Percentiles rank a stretch among this genome's conserved stretches.
phyloP scores from a whole-genome alignment of 768 basidiomycete species.

The Lentinula guzmanii region DNA sequence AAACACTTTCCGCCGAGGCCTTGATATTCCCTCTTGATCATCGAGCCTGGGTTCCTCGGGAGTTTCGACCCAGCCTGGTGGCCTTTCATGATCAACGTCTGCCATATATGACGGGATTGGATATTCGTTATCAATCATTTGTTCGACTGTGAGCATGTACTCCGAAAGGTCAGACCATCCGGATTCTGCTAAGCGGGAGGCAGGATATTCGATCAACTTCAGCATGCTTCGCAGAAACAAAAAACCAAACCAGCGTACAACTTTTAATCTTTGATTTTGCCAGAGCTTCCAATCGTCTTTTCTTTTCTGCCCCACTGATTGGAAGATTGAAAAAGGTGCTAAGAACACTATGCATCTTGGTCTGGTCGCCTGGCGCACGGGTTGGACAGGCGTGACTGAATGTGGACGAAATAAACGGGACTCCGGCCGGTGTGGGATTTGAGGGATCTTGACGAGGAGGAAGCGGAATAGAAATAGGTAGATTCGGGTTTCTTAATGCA shows the following conservation, averaged over 20 bases:
- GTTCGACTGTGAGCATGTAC: conserved; percentile 71
- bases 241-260: conserved; percentile 25
- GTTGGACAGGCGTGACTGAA: conserved; percentile 95
- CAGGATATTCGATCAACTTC: neutral
- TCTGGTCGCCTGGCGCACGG: conserved; percentile 84
- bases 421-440: neutral
- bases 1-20: conserved; percentile 48
- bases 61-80: conserved; percentile 78
- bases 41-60: conserved; percentile 37
- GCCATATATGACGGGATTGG: conserved; percentile 83
- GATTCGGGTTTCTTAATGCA: conserved; percentile 50
- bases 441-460: conserved; percentile 10
- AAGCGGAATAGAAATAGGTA: conserved; percentile 45
- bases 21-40: conserved; percentile 19
- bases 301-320: conserved; percentile 75
- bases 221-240: neutral
- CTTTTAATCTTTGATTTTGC: conserved; percentile 4
- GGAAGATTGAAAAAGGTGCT: conserved; percentile 79
- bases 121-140: conserved; percentile 95
- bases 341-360: conserved; percentile 80
- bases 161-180: conserved; percentile 49
- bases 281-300: conserved; percentile 43
- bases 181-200: neutral
- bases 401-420: conserved; percentile 63
- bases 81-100: conserved; percentile 52